phyloP scores from a whole-genome alignment of 805 yeast species.

The Hanseniaspora osmophila region DNA sequence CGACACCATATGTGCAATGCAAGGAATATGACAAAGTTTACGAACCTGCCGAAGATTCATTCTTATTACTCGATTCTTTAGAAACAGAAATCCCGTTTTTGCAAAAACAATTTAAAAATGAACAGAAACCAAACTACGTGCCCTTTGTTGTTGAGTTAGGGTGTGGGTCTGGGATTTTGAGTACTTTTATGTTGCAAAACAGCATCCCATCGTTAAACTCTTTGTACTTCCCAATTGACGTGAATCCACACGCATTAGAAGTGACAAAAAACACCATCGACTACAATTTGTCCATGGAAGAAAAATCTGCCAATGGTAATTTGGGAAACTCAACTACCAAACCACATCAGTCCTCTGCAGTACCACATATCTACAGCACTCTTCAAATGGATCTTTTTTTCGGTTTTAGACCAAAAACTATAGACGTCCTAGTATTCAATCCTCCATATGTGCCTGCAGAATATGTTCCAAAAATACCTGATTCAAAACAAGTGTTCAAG shows the following conservation, averaged over 20 bases:
- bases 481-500: background rate
- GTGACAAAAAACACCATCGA: slow-evolving; percentile 33
- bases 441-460: slow-evolving; percentile 96
- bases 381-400: slow-evolving; percentile 46
- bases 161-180: slow-evolving; percentile 80
- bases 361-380: slow-evolving; percentile 20
- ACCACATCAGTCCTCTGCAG: too few relatives aligned
- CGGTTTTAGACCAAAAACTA: slow-evolving; percentile 28
- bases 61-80: slow-evolving; percentile 63
- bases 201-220: slow-evolving; percentile 31
- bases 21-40: slow-evolving; percentile 58
- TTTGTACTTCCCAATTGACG: slow-evolving; percentile 55
- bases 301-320: slow-evolving; percentile 13
- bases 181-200: slow-evolving; percentile 53
- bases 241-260: slow-evolving; percentile 64
- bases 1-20: slow-evolving; percentile 57
- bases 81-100: slow-evolving; percentile 26
- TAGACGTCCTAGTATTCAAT: slow-evolving; percentile 74
- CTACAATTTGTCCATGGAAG: slow-evolving; percentile 8
- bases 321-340: slow-evolving; percentile 9
- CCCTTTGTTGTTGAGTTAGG: slow-evolving; percentile 77
- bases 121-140: slow-evolving; percentile 6
- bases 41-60: slow-evolving; percentile 92
- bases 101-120: too few relatives aligned
- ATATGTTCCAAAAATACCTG: slow-evolving; percentile 48